Evolutionary conservation across 2,329 filamentous ascomycete species (phyloP).

Genomic region (Macrophomina phaseolina): DNA sequence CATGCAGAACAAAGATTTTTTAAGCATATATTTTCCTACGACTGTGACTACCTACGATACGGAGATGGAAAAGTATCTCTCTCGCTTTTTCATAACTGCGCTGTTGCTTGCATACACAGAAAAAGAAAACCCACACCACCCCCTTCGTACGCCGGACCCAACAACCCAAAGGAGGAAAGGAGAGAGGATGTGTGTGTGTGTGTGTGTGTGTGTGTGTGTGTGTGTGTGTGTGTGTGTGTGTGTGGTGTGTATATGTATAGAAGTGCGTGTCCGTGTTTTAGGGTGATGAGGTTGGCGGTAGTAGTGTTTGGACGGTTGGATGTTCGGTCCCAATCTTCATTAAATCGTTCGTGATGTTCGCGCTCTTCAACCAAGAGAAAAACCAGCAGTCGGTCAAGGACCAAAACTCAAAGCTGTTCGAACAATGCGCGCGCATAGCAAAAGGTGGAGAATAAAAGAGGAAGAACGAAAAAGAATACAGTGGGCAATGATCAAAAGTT

Average conservation of each 20-base stretch:
- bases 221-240: too few relatives aligned
- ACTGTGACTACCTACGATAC: background rate
- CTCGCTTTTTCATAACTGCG: background rate
- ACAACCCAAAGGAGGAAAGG: background rate
- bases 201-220: too few relatives aligned
- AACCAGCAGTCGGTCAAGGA: background rate
- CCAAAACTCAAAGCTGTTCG: background rate
- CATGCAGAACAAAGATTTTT: background rate
- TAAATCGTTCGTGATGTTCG: constrained; percentile 3
- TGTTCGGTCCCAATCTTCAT: constrained; percentile 6
- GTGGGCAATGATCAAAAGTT: background rate
- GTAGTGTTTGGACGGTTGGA: background rate
- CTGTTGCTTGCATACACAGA: background rate
- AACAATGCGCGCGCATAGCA: background rate
- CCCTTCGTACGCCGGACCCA: background rate
- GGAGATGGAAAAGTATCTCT: background rate
- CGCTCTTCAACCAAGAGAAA: background rate
- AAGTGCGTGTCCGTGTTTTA: background rate
- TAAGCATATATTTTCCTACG: background rate
- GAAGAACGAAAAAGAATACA: constrained; percentile 11
- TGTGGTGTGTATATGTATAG: background rate
- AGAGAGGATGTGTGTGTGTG: background rate
- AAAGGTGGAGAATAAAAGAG: background rate
- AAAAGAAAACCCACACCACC: background rate
- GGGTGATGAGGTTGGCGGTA: background rate